Evolutionary conservation across 768 basidiomycete species (phyloP).

Genomic region (Rubroboletus pulcherrimus): DNA sequence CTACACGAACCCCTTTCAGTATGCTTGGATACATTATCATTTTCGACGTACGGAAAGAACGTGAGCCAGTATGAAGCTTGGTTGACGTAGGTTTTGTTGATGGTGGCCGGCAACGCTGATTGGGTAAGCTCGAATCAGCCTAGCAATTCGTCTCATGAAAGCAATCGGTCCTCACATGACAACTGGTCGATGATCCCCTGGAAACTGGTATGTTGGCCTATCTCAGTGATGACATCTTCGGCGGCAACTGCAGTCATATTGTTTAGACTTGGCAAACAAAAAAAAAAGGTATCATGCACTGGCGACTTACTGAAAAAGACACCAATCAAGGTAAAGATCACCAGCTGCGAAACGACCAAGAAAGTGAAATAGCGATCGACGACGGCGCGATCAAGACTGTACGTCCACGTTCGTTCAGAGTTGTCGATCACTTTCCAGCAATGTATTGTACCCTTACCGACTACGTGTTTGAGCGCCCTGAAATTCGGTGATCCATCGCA

Average conservation of each 20-base stretch:
- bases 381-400: conserved; percentile 82
- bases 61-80: conserved; percentile 93
- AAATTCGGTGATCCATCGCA: conserved; percentile 76
- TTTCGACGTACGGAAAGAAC: conserved; percentile 76
- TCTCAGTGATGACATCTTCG: conserved; percentile 44
- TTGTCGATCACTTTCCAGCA: not conserved
- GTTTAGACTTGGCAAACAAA: not conserved
- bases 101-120: conserved; percentile 65
- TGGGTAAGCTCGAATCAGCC: conserved; percentile 20
- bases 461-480: conserved; percentile 48
- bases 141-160: not conserved
- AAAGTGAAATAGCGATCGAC: conserved; percentile 92
- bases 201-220: conserved; percentile 46
- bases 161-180: conserved; percentile 31
- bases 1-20: conserved; percentile 35
- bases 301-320: conserved; percentile 74
- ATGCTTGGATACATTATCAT: not conserved
- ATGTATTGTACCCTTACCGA: conserved; percentile 15
- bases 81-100: conserved; percentile 87
- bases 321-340: conserved; percentile 92
- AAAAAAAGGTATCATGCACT: not conserved
- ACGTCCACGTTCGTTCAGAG: conserved; percentile 21
- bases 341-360: conserved; percentile 87
- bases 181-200: conserved; percentile 43
- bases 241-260: conserved; percentile 23